These are phyloP conservation scores for Scutellaria minor DNA, from an alignment of 257 asterid genomes.

Conservation along the genomic window DNA sequence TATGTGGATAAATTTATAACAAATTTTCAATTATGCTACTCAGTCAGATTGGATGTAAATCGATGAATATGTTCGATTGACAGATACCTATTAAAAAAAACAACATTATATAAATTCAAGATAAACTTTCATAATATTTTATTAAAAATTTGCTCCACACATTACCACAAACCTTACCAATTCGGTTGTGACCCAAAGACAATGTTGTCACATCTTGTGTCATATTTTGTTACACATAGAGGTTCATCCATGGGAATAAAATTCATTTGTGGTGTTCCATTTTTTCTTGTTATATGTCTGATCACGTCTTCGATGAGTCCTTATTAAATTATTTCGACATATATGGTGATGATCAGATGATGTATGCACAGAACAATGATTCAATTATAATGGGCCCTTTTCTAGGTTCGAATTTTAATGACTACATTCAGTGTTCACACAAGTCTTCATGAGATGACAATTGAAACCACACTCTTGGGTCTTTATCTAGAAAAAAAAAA, in stretches of 20 bases:
- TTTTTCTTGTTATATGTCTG: conserved; percentile 13
- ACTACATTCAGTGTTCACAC: not conserved
- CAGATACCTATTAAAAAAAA: no score
- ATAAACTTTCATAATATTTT: no score
- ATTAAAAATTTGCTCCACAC: no score
- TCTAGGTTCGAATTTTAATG: not conserved
- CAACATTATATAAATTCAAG: no score
- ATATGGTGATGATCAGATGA: conserved; percentile 19
- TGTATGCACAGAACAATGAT: conserved; percentile 14
- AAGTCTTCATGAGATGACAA: conserved; percentile 21
- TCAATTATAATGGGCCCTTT: not conserved
- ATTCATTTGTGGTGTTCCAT: not conserved
- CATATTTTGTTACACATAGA: not conserved
- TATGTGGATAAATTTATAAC: no score
- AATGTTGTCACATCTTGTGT: conserved; percentile 19
- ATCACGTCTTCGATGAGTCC: conserved; percentile 29
- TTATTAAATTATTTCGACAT: not conserved
- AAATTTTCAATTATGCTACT: no score
- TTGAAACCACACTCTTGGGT: not conserved
- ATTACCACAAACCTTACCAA: no score
- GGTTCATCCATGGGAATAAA: not conserved
- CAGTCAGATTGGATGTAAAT: no score
- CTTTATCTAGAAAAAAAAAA: no score
- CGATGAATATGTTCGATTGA: no score
- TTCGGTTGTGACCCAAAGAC: no score